phyloP scores from a whole-genome alignment of 2,329 filamentous ascomycete genomes.

The Neonectria ditissima region DNA sequence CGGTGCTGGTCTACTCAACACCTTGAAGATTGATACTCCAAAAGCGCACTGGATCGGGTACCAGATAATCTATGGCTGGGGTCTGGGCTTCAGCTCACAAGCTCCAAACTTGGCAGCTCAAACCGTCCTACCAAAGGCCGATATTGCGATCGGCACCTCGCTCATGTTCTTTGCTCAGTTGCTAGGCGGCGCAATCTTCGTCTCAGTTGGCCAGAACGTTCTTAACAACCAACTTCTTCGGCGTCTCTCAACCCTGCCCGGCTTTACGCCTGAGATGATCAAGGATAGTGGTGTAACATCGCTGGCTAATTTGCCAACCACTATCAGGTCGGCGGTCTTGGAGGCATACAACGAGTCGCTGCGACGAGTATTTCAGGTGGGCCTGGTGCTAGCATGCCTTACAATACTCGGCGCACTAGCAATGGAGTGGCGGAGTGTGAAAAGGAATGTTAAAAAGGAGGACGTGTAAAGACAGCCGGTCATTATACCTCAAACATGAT shows the following conservation, averaged over 20 bases:
- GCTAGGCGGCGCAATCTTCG: conserved; percentile 61
- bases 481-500: too few species aligned
- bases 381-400: conserved; percentile 60
- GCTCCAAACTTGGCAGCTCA: conserved; percentile 54
- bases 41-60: conserved; percentile 44
- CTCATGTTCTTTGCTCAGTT: conserved; percentile 60
- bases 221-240: conserved; percentile 59
- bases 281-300: conserved; percentile 26
- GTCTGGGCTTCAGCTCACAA: conserved; percentile 57
- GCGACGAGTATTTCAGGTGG: conserved; percentile 65
- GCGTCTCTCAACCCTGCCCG: conserved; percentile 14
- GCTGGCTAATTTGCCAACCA: conserved; percentile 14
- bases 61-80: conserved; percentile 55
- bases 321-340: conserved; percentile 26
- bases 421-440: conserved; percentile 65
- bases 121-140: conserved; percentile 55
- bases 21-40: conserved; percentile 41
- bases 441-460: conserved; percentile 12
- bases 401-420: conserved; percentile 62
- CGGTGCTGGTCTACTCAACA: conserved; percentile 58
- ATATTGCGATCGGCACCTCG: conserved; percentile 60
- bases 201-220: conserved; percentile 64
- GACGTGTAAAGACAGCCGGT: too few species aligned
- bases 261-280: conserved; percentile 19
- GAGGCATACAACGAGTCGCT: conserved; percentile 68